Evolutionary conservation across 2,329 filamentous ascomycete genomes (phyloP).

Genomic region (Ploettnerulaceae sp.): DNA sequence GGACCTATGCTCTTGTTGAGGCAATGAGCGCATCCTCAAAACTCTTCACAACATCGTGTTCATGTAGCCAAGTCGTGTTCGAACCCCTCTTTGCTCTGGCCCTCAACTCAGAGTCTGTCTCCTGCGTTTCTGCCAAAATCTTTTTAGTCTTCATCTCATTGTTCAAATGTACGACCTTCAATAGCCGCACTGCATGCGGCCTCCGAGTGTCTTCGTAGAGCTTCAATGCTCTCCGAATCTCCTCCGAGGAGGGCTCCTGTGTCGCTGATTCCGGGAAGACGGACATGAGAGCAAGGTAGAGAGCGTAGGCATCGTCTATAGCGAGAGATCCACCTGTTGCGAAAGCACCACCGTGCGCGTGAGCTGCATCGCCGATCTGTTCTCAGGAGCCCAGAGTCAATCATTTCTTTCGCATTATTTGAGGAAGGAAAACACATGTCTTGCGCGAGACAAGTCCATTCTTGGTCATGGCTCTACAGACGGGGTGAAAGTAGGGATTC

Average conservation of each 20-base stretch:
- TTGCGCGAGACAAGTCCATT: too few species aligned
- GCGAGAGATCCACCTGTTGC: constrained; percentile 38
- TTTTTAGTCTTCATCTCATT: constrained; percentile 20
- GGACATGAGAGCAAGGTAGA: constrained; percentile 24
- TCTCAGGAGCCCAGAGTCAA: neutral
- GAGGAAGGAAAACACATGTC: neutral
- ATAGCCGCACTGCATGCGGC: constrained; percentile 34
- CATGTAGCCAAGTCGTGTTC: constrained; percentile 30
- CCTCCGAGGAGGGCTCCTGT: constrained; percentile 13
- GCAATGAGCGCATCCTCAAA: constrained; percentile 19
- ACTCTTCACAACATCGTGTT: constrained; percentile 28
- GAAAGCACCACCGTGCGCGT: constrained; percentile 37
- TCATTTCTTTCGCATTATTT: neutral
- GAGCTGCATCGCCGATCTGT: constrained; percentile 36
- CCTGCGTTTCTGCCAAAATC: constrained; percentile 15
- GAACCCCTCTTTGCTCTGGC: constrained; percentile 52
- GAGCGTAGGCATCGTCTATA: constrained; percentile 38
- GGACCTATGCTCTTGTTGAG: neutral
- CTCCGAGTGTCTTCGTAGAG: constrained; percentile 36
- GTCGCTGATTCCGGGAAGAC: constrained; percentile 15
- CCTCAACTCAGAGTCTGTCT: constrained; percentile 27
- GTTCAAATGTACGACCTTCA: constrained; percentile 14
- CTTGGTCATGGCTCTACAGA: too few species aligned
- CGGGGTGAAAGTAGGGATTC: too few species aligned
- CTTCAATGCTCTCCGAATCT: constrained; percentile 26